Percentiles rank a stretch among this genome's conserved stretches.
phyloP scores from a whole-genome alignment of 108 stramenopile species.

The Cyclostephanos tholiformis region DNA sequence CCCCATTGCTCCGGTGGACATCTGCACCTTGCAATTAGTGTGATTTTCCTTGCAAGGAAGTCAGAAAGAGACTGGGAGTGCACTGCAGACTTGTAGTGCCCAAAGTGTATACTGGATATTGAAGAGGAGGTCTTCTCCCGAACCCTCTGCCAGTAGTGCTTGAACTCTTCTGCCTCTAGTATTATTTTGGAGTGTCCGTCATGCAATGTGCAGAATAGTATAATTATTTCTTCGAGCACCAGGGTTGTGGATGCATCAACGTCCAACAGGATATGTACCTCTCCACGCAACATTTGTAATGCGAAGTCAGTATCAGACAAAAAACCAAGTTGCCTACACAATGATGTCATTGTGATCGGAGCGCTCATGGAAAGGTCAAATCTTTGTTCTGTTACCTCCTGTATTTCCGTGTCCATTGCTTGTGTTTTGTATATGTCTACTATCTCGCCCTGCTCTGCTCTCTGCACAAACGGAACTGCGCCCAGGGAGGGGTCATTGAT shows the following conservation, averaged over 20 bases:
- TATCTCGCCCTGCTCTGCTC: background rate
- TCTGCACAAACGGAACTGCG: background rate
- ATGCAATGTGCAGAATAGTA: background rate
- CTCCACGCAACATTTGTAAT: background rate
- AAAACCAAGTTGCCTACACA: background rate
- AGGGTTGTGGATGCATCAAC: background rate
- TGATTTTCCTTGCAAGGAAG: conserved; percentile 8
- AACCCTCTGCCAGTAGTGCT: conserved; percentile 10
- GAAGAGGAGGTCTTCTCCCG: background rate
- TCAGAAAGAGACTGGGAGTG: background rate
- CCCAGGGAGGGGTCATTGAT: background rate
- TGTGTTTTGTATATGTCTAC: background rate
- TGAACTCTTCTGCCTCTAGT: background rate
- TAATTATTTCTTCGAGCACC: background rate
- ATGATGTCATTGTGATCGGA: background rate
- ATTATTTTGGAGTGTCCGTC: background rate
- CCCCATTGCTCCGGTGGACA: conserved; percentile 17
- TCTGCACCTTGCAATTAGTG: background rate
- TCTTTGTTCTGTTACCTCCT: background rate
- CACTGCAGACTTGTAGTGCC: conserved; percentile 13
- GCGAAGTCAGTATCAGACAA: background rate
- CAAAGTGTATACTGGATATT: conserved; percentile 7
- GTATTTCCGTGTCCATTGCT: background rate
- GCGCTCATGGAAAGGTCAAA: background rate
- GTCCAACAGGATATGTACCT: background rate